phyloP scores from a whole-genome alignment of 257 asterid genomes.

The Petunia axillaris region DNA sequence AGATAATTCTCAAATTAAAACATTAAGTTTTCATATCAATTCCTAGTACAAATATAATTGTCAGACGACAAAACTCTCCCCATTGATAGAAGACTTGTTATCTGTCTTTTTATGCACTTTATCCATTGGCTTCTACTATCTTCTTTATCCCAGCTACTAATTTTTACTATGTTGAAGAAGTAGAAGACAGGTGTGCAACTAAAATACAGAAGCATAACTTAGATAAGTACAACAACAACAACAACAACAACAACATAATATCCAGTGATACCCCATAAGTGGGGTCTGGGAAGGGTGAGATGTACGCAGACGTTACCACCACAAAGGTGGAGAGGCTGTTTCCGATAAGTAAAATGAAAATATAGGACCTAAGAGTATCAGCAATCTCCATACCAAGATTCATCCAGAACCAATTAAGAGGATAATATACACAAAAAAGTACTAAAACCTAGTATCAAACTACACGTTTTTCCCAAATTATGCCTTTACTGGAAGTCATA shows the following conservation, averaged over 20 bases:
- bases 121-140: not conserved
- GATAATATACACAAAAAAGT: not conserved
- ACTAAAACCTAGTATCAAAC: not conserved
- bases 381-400: not conserved
- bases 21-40: not conserved
- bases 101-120: not conserved
- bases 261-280: too few species aligned
- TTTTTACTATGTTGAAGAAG: not conserved
- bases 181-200: not conserved
- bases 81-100: not conserved
- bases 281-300: too few species aligned
- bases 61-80: not conserved
- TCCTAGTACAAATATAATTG: not conserved
- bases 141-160: not conserved
- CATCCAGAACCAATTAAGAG: not conserved
- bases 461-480: not conserved
- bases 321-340: too few species aligned
- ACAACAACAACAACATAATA: too few species aligned
- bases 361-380: not conserved
- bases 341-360: not conserved
- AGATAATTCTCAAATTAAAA: not conserved
- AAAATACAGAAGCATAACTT: slow-evolving; percentile 6
- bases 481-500: not conserved
- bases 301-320: too few species aligned
- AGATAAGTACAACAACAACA: not conserved